phyloP scores from a whole-genome alignment of 495 filamentous ascomycete species.

The Bacidia rubella region DNA sequence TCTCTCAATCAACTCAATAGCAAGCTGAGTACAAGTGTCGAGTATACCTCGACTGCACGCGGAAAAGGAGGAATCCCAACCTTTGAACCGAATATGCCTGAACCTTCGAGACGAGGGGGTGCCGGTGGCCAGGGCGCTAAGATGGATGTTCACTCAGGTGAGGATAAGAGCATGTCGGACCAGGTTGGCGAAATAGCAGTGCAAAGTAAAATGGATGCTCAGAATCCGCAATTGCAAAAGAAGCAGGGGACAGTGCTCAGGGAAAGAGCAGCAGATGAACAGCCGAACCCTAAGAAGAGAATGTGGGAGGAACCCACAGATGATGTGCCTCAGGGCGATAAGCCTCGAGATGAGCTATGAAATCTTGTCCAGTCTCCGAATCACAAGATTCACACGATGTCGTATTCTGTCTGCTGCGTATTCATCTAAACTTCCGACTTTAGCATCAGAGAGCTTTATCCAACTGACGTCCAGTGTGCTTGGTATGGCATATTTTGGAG shows the following conservation, averaged over 20 bases:
- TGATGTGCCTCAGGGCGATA: background rate
- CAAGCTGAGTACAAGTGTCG: constrained; percentile 27
- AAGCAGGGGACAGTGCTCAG: constrained; percentile 21
- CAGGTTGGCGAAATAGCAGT: constrained; percentile 42
- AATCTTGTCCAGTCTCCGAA: background rate
- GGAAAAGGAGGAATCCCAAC: constrained; percentile 25
- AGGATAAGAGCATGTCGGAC: constrained; percentile 36
- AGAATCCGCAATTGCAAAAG: constrained; percentile 8
- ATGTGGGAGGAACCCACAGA: constrained; percentile 53
- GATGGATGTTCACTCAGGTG: background rate
- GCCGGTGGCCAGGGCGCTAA: constrained; percentile 26
- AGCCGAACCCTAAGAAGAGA: constrained; percentile 66
- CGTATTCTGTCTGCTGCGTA: too few species aligned
- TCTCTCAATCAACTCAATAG: constrained; percentile 22
- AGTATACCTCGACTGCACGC: constrained; percentile 23
- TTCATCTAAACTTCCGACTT: too few species aligned
- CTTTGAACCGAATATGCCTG: constrained; percentile 15
- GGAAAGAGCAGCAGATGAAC: constrained; percentile 32
- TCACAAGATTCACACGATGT: too few species aligned
- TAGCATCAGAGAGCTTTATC: too few species aligned
- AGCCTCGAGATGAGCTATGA: constrained; percentile 13
- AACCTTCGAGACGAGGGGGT: constrained; percentile 25
- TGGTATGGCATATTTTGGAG: too few species aligned
- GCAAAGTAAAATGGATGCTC: constrained; percentile 28
- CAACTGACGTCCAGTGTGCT: too few species aligned